Evolutionary conservation across 148 eudicot species (phyloP), one percentile per base, ranked within the genome.

Genomic region (Euryodendron excelsum): DNA sequence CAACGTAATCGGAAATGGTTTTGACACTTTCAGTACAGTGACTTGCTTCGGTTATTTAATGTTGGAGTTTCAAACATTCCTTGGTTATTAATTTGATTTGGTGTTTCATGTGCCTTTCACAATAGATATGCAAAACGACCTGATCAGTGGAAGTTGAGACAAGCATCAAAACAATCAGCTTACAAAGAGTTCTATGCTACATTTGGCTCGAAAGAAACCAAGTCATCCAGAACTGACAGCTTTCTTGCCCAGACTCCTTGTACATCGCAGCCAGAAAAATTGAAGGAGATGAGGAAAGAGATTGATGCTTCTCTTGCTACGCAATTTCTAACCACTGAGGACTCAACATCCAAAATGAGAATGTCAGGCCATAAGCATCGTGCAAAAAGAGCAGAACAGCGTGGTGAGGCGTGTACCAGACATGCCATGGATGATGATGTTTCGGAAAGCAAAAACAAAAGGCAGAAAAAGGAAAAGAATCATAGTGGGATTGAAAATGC

Each of bases 71-170:
- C 5, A 33, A 45, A 48, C 33, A 27, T 69, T 63, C 48, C 53
- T 48, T 71, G 25, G 4, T 50, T 15, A 31, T 75, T 41, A 11
- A 10, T 65, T 69, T 64, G 20, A 36, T 36, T 45, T 58, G 44
- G 14, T 52, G 72, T 76, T 45, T 73, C 23, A 34, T 69, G 77
- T 79, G 48, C 60, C 77, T 77, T 73, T 63, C 28, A 55, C 59
- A 45, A 67, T 82, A 96, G 99, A 69, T 93, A 80, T 83, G 84
- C 85, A 15, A 89, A 75, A 85, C 87, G 87, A 76, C 98, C 95
- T 28, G 99, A 96, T 69, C 91, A 92, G 73, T 96, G 99, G 99
- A 88, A 85, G 79, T 80, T 88, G 33, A 88, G 90, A 83, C 99
- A 93, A 76, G 85, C 88, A 69, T 86, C 97, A 27, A 91, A 90